These are phyloP conservation scores for Claviceps sp. DNA, from an alignment of 2,329 filamentous ascomycete genomes.

Conservation along the genomic window DNA sequence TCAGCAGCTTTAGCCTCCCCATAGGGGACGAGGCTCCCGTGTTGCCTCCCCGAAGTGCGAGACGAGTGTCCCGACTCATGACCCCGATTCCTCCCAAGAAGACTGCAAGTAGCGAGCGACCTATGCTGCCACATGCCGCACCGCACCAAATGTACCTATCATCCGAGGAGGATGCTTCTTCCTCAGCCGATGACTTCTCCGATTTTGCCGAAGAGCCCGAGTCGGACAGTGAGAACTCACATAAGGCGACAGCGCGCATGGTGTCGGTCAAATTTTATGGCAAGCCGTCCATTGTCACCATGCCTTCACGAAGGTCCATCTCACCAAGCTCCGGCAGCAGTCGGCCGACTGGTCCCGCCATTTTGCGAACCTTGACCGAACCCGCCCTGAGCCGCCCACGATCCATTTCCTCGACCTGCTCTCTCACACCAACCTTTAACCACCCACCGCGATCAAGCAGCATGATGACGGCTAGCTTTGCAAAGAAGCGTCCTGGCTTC, in stretches of 20 bases:
- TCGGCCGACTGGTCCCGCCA: constrained; percentile 11
- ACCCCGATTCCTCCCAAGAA: constrained; percentile 22
- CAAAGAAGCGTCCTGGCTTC: constrained; percentile 31
- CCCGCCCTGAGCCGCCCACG: constrained; percentile 17
- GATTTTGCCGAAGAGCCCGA: constrained; percentile 34
- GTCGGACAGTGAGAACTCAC: constrained; percentile 25
- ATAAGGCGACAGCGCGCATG: constrained; percentile 26
- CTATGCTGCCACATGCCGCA: constrained; percentile 24
- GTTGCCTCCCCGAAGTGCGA: constrained; percentile 36
- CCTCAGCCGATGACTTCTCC: constrained; percentile 46
- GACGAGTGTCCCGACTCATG: constrained; percentile 31
- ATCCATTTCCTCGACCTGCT: constrained; percentile 21
- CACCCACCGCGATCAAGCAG: constrained; percentile 31
- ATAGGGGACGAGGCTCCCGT: constrained; percentile 20
- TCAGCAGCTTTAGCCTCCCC: constrained; percentile 11
- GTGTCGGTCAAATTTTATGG: constrained; percentile 47
- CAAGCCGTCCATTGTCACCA: constrained; percentile 44
- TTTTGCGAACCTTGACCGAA: constrained; percentile 20
- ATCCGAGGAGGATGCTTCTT: constrained; percentile 52
- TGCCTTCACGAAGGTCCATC: constrained; percentile 28
- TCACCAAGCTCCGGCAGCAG: constrained; percentile 25
- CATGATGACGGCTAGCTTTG: constrained; percentile 22
- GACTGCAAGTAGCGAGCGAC: constrained; percentile 16
- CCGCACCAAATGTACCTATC: constrained; percentile 51
- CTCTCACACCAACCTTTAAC: constrained; percentile 15